These are phyloP conservation scores for Auricularia heimuer DNA, from an alignment of 768 basidiomycete species.

Conservation along the genomic window DNA sequence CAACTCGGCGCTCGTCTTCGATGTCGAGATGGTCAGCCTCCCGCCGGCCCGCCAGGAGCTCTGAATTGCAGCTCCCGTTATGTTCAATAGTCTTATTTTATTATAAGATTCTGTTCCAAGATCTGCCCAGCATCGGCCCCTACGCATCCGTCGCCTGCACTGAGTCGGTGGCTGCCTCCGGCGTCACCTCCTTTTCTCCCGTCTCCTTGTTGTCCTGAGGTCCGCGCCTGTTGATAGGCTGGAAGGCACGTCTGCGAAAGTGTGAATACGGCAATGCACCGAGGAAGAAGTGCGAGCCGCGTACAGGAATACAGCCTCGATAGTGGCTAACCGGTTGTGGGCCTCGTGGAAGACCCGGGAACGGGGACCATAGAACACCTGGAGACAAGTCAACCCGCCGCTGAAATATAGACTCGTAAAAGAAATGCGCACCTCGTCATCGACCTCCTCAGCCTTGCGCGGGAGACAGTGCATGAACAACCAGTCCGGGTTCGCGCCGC, in stretches of 20 bases:
- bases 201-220: too few species aligned
- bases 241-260: too few species aligned
- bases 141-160: too few species aligned
- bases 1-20: slow-evolving; percentile 73
- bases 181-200: too few species aligned
- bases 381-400: background rate
- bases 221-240: too few species aligned
- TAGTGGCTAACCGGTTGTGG: slow-evolving; percentile 97
- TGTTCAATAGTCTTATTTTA: background rate
- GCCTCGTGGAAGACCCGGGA: slow-evolving; percentile 90
- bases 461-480: slow-evolving; percentile 96
- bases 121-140: too few species aligned
- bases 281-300: slow-evolving; percentile 20
- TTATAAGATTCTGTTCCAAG: background rate
- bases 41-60: slow-evolving; percentile 47
- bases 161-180: too few species aligned
- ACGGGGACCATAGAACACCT: slow-evolving; percentile 90
- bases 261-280: background rate
- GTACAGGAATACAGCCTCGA: slow-evolving; percentile 84
- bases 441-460: slow-evolving; percentile 85
- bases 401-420: too few species aligned
- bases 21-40: slow-evolving; percentile 70
- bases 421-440: slow-evolving; percentile 62
- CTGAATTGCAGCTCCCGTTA: slow-evolving; percentile 18
- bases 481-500: slow-evolving; percentile 81